phyloP scores from a whole-genome alignment of 2,329 filamentous ascomycete genomes.

The Hypoxylon sp. region DNA sequence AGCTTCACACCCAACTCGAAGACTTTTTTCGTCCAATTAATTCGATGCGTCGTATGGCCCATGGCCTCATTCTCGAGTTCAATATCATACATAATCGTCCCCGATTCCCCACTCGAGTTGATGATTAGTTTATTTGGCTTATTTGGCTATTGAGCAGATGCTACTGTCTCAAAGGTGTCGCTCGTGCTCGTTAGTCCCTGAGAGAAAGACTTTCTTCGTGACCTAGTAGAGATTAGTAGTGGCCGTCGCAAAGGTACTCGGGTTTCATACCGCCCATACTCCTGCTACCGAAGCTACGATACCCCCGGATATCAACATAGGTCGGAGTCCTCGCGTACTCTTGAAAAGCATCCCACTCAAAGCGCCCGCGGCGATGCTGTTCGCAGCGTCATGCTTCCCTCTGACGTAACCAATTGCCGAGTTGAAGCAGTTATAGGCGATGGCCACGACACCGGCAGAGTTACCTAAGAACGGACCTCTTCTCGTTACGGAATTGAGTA shows the following conservation, averaged over 20 bases:
- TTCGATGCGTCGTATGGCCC: slow-evolving; percentile 46
- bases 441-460: slow-evolving; percentile 93
- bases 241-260: slow-evolving; percentile 11
- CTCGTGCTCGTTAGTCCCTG: slow-evolving; percentile 42
- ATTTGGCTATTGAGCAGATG: slow-evolving; percentile 16
- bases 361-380: slow-evolving; percentile 87
- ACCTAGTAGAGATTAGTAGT: slow-evolving; percentile 51
- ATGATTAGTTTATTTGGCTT: slow-evolving; percentile 28
- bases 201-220: slow-evolving; percentile 50
- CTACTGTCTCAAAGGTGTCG: slow-evolving; percentile 44
- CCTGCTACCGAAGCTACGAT: slow-evolving; percentile 90
- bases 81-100: slow-evolving; percentile 52
- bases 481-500: slow-evolving; percentile 93
- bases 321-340: slow-evolving; percentile 89
- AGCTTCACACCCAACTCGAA: slow-evolving; percentile 57
- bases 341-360: slow-evolving; percentile 97
- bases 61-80: slow-evolving; percentile 42
- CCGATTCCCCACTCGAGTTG: slow-evolving; percentile 33
- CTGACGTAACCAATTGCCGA: slow-evolving; percentile 83
- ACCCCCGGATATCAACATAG: slow-evolving; percentile 94
- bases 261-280: slow-evolving; percentile 85
- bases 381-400: slow-evolving; percentile 90
- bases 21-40: slow-evolving; percentile 41
- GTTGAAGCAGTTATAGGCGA: slow-evolving; percentile 96
- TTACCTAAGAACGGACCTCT: slow-evolving; percentile 96